Percentiles rank a stretch among this genome's conserved stretches.
phyloP scores from a whole-genome alignment of 2,329 filamentous ascomycete genomes.

The Coleophoma eucalyptorum region DNA sequence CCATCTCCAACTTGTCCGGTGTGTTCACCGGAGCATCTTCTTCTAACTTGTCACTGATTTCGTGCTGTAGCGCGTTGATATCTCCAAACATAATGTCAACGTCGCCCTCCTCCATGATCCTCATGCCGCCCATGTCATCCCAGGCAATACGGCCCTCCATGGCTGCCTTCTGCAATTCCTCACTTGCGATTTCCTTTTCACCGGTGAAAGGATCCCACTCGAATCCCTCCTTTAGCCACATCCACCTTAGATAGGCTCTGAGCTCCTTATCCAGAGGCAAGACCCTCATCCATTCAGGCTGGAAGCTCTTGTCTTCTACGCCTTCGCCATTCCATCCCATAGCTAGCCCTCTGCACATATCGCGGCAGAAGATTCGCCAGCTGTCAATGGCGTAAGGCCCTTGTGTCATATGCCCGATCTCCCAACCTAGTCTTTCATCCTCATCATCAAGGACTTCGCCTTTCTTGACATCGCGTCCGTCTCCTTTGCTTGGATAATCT shows the following conservation, averaged over 20 bases:
- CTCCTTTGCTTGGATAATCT: slow-evolving; percentile 47
- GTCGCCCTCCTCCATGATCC: slow-evolving; percentile 28
- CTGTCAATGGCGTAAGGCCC: slow-evolving; percentile 83
- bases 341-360: slow-evolving; percentile 65
- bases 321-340: slow-evolving; percentile 61
- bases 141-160: slow-evolving; percentile 48
- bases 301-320: slow-evolving; percentile 46
- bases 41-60: no score
- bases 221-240: slow-evolving; percentile 86
- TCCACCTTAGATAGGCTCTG: slow-evolving; percentile 82
- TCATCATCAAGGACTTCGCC: slow-evolving; percentile 44
- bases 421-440: slow-evolving; percentile 51
- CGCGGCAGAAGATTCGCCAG: slow-evolving; percentile 91
- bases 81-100: no score
- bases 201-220: slow-evolving; percentile 75
- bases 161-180: slow-evolving; percentile 52
- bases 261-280: slow-evolving; percentile 82
- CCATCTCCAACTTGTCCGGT: no score
- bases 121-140: slow-evolving; percentile 30
- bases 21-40: no score
- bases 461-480: slow-evolving; percentile 43
- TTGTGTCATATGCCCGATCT: slow-evolving; percentile 81
- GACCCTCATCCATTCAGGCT: slow-evolving; percentile 90
- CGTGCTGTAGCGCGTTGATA: no score
- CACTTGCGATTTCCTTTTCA: slow-evolving; percentile 47